phyloP scores from a whole-genome alignment of 2,329 filamentous ascomycete species.

The Penicillium sumatraense region DNA sequence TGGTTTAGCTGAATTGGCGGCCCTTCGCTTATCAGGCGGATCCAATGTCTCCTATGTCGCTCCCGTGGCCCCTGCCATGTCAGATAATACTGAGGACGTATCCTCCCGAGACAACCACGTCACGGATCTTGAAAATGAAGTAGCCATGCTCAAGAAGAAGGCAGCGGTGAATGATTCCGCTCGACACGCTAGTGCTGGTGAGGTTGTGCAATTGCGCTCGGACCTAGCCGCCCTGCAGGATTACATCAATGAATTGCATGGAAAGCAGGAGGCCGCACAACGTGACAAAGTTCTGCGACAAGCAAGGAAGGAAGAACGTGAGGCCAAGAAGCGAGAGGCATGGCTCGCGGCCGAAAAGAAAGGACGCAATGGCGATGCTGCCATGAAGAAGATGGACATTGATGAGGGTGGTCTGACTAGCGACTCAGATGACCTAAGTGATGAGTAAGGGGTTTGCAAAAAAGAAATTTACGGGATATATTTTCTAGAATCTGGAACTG shows the following conservation, averaged over 20 bases:
- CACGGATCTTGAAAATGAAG: conserved; percentile 44
- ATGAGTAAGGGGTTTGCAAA: conserved; percentile 27
- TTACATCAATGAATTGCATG: conserved; percentile 44
- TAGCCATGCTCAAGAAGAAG: conserved; percentile 45
- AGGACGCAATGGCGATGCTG: conserved; percentile 46
- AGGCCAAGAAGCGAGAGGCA: conserved; percentile 44
- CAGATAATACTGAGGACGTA: conserved; percentile 18
- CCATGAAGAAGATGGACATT: conserved; percentile 44
- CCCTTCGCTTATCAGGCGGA: conserved; percentile 31
- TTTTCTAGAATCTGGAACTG: neutral
- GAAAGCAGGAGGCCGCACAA: conserved; percentile 42
- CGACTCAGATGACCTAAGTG: conserved; percentile 41
- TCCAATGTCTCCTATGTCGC: conserved; percentile 20
- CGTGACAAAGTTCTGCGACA: conserved; percentile 38
- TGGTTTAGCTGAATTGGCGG: conserved; percentile 44
- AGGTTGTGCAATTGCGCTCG: conserved; percentile 43
- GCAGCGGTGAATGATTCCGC: conserved; percentile 39
- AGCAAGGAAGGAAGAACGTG: conserved; percentile 46
- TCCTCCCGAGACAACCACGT: conserved; percentile 32
- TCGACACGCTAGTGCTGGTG: conserved; percentile 39
- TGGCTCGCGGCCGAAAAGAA: conserved; percentile 52
- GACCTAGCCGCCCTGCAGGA: conserved; percentile 41
- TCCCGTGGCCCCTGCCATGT: conserved; percentile 12
- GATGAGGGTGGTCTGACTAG: conserved; percentile 40
- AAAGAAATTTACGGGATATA: neutral